A percentile compares a stretch with the other conserved stretches of the same genome.
phyloP scores from a whole-genome alignment of 1,139 yeast species.

The Yamadazyma aaseri region DNA sequence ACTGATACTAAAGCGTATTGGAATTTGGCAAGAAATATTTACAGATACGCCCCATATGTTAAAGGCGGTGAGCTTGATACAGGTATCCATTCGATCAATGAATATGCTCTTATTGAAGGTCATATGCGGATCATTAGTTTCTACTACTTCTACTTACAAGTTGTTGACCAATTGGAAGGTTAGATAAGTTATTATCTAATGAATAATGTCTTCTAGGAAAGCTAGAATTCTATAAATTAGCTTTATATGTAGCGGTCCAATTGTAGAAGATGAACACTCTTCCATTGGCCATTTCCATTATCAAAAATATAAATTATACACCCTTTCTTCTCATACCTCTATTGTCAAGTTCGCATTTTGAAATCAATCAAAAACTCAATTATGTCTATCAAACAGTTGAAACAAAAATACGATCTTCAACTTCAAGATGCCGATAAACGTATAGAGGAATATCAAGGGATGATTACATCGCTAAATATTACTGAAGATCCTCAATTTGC shows the following conservation, averaged over 20 bases:
- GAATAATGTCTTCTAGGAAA: too few species aligned
- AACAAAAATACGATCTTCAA: slow-evolving; percentile 4
- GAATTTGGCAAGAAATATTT: slow-evolving; percentile 39
- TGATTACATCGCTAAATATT: slow-evolving; percentile 17
- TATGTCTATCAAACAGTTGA: slow-evolving; percentile 7
- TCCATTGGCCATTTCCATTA: too few species aligned
- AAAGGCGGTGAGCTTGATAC: slow-evolving; percentile 5
- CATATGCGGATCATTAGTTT: slow-evolving; percentile 29
- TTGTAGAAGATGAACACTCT: too few species aligned
- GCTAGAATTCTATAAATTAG: too few species aligned
- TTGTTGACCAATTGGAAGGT: slow-evolving; percentile 24
- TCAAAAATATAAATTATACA: too few species aligned
- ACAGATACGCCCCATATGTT: slow-evolving; percentile 33
- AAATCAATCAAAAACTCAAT: not conserved
- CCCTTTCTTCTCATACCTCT: not conserved
- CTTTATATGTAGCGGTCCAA: too few species aligned
- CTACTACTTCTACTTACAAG: slow-evolving; percentile 40
- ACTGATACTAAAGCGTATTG: slow-evolving; percentile 44
- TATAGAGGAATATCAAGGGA: slow-evolving; percentile 8
- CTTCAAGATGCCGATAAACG: slow-evolving; percentile 4
- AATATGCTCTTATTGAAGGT: slow-evolving; percentile 26
- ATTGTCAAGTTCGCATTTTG: not conserved
- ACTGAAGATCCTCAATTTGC: slow-evolving; percentile 17
- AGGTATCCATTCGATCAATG: slow-evolving; percentile 35
- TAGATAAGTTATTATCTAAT: too few species aligned